phyloP scores from a whole-genome alignment of 1,284 basidiomycete species.

The Paramarasmius palmivorus region DNA sequence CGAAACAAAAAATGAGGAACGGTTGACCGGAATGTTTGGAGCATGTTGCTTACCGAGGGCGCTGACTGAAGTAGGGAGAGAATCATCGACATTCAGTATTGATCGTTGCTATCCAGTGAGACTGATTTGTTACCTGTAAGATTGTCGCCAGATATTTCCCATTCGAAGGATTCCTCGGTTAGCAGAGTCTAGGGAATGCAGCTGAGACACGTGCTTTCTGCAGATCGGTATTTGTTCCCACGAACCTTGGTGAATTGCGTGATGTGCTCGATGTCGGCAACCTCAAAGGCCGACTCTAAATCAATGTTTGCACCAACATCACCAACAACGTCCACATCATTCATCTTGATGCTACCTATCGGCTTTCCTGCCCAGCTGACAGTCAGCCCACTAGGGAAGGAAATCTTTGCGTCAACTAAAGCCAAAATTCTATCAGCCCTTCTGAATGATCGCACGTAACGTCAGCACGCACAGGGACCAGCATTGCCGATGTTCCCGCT shows the following conservation, averaged over 20 bases:
- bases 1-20: background rate
- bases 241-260: conserved; percentile 66
- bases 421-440: conserved; percentile 12
- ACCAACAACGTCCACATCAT: conserved; percentile 53
- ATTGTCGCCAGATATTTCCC: conserved; percentile 73
- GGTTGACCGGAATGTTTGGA: background rate
- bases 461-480: conserved; percentile 61
- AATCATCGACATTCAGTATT: conserved; percentile 15
- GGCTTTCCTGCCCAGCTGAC: conserved; percentile 63
- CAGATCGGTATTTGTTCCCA: background rate
- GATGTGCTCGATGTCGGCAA: conserved; percentile 61
- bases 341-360: conserved; percentile 67
- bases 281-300: conserved; percentile 56
- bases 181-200: conserved; percentile 48
- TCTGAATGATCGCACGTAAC: background rate
- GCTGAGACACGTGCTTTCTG: conserved; percentile 1
- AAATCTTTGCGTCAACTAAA: conserved; percentile 71
- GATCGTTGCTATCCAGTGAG: background rate
- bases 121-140: conserved; percentile 51
- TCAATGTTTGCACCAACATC: conserved; percentile 67
- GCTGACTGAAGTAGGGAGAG: conserved; percentile 38
- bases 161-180: conserved; percentile 70
- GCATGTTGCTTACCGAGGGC: conserved; percentile 46
- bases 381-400: conserved; percentile 63
- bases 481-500: conserved; percentile 72